Evolutionary conservation across 2,329 filamentous ascomycete species (phyloP), one percentile per base, ranked within the genome.

Genomic region (Colletotrichum phormii): DNA sequence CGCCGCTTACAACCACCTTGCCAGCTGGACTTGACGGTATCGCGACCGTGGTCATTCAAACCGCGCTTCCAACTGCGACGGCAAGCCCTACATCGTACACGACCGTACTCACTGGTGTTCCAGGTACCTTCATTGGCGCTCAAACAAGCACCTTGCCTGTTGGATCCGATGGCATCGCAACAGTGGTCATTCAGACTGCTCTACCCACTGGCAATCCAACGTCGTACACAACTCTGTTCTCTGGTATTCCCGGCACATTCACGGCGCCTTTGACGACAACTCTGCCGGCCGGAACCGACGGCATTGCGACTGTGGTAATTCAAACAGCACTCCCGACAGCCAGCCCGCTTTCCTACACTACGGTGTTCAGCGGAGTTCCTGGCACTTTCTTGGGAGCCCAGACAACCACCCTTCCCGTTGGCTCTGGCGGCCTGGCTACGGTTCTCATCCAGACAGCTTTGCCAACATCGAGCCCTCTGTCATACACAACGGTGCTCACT

Each of bases 101-200:
- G 6, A 70, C 67, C 1, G 18, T 66, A 1, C 11, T 66, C 24
- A 60, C 63, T 3, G 67, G 67, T 2, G 26, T 67, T 15, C 33
- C 55, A 3, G 67, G 67, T 13, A 64, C 62, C 12, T 63, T 71
- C 18, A 22, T 46, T 8, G 69, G 64, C 4, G 18, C 57, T 1
- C 58, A 31, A 13, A 68, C 64, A 3, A 61, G 8, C 0, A 72
- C 69, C 2, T 12, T 72, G 2, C 64, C 64, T 0, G 51, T 22
- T 22, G 49, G 57, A 1, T n/a, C 18, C 4, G n/a, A 57, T 4
- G 59, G 66, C 1, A 18, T 71, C 5, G 64, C 35, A 11, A 71
- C 68, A 1, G 64, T 71, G 7, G 22, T 71, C 1, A 22, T 71
- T 5, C 68, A 71, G 33, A 71, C 63, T 9, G 68, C 68, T 18